phyloP scores from a whole-genome alignment of 1,139 yeast genomes.

The Lipomyces yarrowii region DNA sequence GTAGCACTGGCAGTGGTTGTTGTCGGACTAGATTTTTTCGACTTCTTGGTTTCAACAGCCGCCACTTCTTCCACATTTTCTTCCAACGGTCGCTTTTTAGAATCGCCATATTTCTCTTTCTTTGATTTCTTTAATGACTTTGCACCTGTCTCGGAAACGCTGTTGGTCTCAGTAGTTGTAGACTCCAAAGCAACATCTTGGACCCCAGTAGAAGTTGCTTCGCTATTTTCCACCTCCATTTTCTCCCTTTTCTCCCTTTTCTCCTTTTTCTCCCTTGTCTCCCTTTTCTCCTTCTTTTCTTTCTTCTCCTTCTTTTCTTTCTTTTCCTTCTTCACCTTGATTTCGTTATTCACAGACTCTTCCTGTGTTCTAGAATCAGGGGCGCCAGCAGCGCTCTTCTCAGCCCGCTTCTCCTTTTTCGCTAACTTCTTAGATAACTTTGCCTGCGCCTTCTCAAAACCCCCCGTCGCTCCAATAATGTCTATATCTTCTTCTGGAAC shows the following conservation, averaged over 20 bases:
- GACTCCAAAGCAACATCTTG: conserved; percentile 43
- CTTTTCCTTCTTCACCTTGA: conserved; percentile 48
- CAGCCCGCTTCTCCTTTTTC: conserved; percentile 48
- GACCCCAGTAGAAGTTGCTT: conserved; percentile 47
- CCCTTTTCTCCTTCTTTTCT: conserved; percentile 31
- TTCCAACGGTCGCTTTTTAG: conserved; percentile 8
- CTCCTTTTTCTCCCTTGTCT: conserved; percentile 37
- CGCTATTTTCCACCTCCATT: conserved; percentile 50
- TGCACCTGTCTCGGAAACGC: conserved; percentile 48
- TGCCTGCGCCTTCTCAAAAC: conserved; percentile 44
- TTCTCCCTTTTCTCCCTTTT: conserved; percentile 17
- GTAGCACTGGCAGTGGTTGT: conserved; percentile 14
- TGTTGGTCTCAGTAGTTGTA: conserved; percentile 50
- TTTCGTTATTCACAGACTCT: too few species aligned
- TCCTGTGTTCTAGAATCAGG: conserved; percentile 37
- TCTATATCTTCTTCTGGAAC: background rate
- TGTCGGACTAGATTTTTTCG: conserved; percentile 45
- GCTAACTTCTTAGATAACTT: conserved; percentile 52
- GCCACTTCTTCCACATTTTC: conserved; percentile 4
- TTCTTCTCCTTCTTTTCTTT: conserved; percentile 46
- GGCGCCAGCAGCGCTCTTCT: conserved; percentile 47
- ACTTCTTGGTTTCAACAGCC: conserved; percentile 14
- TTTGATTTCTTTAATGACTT: conserved; percentile 47
- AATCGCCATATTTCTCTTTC: conserved; percentile 43
- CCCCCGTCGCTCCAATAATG: conserved; percentile 18